A percentile compares a stretch with the other conserved stretches of the same genome.
Evolutionary conservation across 371 early-diverging fungal genomes (phyloP).

Genomic region (Rhizopus sp.): DNA sequence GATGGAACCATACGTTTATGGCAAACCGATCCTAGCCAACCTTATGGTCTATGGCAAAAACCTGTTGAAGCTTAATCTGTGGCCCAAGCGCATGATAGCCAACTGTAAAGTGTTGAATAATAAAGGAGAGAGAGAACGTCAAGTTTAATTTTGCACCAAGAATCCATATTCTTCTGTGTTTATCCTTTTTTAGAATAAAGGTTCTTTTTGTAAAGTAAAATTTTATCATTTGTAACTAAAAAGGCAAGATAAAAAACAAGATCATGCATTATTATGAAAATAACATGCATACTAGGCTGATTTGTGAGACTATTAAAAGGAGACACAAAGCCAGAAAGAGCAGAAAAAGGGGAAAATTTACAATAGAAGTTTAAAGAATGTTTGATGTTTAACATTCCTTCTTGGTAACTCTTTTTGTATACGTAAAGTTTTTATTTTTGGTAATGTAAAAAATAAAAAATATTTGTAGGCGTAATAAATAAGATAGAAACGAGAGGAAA

Average conservation of each 20-base stretch:
- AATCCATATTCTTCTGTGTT: too few relatives aligned
- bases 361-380: neutral
- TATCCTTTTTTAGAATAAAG: too few relatives aligned
- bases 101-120: too few relatives aligned
- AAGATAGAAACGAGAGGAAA: too few relatives aligned
- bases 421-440: too few relatives aligned
- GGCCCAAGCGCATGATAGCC: too few relatives aligned
- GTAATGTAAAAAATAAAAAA: too few relatives aligned
- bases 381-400: neutral
- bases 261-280: neutral
- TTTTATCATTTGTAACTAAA: neutral
- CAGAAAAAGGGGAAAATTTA: neutral
- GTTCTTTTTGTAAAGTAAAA: neutral
- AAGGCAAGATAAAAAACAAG: neutral
- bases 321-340: neutral
- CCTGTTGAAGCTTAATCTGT: neutral
- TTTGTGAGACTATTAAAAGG: neutral
- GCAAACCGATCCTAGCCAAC: slow-evolving; percentile 72
- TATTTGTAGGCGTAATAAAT: too few relatives aligned
- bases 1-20: slow-evolving; percentile 80
- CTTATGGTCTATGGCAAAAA: slow-evolving; percentile 77
- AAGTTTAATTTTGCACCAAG: neutral
- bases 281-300: neutral
- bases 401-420: too few relatives aligned
- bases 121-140: neutral